Evolutionary conservation across 805 yeast species (phyloP).

Genomic region (Sugiyamaella floridensis): DNA sequence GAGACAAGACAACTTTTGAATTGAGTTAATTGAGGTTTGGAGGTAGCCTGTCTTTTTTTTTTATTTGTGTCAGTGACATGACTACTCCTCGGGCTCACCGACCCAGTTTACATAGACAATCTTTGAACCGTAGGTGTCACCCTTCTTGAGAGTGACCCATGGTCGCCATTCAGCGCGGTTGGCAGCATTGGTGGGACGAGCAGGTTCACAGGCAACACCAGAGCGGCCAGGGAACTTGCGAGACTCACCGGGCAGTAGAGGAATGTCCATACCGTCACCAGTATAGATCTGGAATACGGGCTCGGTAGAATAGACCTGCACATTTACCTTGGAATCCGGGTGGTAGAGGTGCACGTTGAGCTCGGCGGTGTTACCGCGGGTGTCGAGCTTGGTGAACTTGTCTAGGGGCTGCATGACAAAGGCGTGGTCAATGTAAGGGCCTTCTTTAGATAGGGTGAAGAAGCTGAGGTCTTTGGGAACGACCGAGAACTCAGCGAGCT

Average conservation of each 20-base stretch:
- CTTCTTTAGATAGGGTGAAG: slow-evolving; percentile 28
- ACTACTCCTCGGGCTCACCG: slow-evolving; percentile 7
- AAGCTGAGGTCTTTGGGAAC: slow-evolving; percentile 18
- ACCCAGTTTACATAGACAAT: slow-evolving; percentile 27
- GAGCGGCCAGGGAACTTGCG: slow-evolving; percentile 30
- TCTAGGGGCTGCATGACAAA: slow-evolving; percentile 31
- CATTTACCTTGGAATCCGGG: slow-evolving; percentile 37
- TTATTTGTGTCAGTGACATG: neutral
- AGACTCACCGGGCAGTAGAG: slow-evolving; percentile 26
- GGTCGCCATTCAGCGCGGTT: slow-evolving; percentile 41
- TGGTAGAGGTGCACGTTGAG: slow-evolving; percentile 40
- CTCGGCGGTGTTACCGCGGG: slow-evolving; percentile 36
- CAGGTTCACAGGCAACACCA: slow-evolving; percentile 60
- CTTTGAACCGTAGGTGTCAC: slow-evolving; percentile 47
- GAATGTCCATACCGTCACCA: slow-evolving; percentile 43
- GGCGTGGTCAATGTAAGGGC: slow-evolving; percentile 42
- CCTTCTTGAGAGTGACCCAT: slow-evolving; percentile 44
- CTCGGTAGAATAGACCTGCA: slow-evolving; percentile 49
- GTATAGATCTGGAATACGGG: slow-evolving; percentile 64
- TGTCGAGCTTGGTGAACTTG: slow-evolving; percentile 36
- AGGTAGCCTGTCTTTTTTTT: no score
- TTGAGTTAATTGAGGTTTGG: no score
- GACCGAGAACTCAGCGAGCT: slow-evolving; percentile 26
- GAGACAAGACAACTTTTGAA: no score
- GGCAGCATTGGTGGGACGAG: slow-evolving; percentile 51